Evolutionary conservation across 225 moss, liverwort and hornwort genomes (phyloP), one percentile per base, ranked within the genome.

Genomic region (Pseudisothecium myosuroides): DNA sequence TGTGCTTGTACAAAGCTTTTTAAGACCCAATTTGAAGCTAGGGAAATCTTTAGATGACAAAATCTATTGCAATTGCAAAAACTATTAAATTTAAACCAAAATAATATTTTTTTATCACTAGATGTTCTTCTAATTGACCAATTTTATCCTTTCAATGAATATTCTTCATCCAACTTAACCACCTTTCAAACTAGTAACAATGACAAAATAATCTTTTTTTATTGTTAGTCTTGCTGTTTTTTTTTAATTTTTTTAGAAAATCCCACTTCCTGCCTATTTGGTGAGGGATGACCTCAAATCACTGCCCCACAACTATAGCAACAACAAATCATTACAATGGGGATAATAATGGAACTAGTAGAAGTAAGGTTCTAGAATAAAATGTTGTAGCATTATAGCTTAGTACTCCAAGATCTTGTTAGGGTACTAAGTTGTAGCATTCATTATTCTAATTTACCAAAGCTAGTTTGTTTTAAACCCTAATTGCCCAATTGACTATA

Each of bases 301-400:
- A 74, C 0, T 74, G 14, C 11, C 4, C 2, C 6, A 31, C 2
- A 1, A 29, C 14, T 29, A 29, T 23, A 31, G 1, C 28, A 73
- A 11, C 45, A 28, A 72, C 0, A 0, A 1, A 6, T 26, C 11
- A 47, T 47, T 29, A 31, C 1, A 29, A 17, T n/a, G 2, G 3
- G 0, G 11, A 31, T 28, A 11, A 45, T 74, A 47, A 47, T 47
- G 0, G 31, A 18, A 47, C 18, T 47, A 11, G 7, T 31, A 74
- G 7, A 74, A 49, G 11, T n/a, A n/a, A n/a, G n/a, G n/a, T n/a
- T n/a, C n/a, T n/a, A 49, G 2, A 10, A 10, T 29, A 29, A 0
- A 29, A 47, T 6, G 17, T 74, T 74, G 49, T 11, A 74, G 31
- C 11, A 31, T 74, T 29, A 11, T 29, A 29, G 10, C 1, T 71